Evolutionary conservation across 1,284 basidiomycete genomes (phyloP).

Genomic region (Pseudomicrostroma phylloplanum): DNA sequence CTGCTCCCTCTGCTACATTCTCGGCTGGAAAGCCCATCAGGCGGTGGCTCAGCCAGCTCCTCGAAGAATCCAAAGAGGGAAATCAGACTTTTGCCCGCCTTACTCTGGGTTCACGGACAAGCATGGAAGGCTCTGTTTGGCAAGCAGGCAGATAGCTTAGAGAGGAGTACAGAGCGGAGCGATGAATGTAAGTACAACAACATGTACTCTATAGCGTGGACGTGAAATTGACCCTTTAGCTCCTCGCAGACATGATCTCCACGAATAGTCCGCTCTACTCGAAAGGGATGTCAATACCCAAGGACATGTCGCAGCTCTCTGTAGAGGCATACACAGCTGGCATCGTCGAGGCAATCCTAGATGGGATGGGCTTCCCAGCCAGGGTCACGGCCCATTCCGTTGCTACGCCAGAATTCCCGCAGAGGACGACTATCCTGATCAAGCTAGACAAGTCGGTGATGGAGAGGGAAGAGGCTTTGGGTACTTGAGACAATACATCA

Average conservation of each 20-base stretch:
- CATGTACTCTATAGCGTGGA: background rate
- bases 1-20: constrained; percentile 29
- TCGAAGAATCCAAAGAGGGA: constrained; percentile 41
- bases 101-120: constrained; percentile 55
- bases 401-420: constrained; percentile 70
- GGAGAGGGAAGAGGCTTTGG: constrained; percentile 42
- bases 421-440: constrained; percentile 51
- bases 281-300: constrained; percentile 82
- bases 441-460: constrained; percentile 44
- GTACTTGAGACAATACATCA: background rate
- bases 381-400: constrained; percentile 94
- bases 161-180: constrained; percentile 87
- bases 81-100: constrained; percentile 36
- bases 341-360: constrained; percentile 91
- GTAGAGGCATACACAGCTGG: constrained; percentile 96
- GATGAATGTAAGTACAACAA: constrained; percentile 72
- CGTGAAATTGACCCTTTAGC: background rate
- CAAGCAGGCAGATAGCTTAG: constrained; percentile 83
- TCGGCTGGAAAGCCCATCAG: constrained; percentile 30
- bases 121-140: constrained; percentile 93
- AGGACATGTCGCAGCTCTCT: constrained; percentile 85
- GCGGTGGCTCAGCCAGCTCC: constrained; percentile 14
- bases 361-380: constrained; percentile 89
- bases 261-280: constrained; percentile 91
- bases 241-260: constrained; percentile 81